A percentile compares a stretch with the other conserved stretches of the same genome.
Evolutionary conservation across 1,139 yeast genomes (phyloP).

Genomic region (Pichia sp.): DNA sequence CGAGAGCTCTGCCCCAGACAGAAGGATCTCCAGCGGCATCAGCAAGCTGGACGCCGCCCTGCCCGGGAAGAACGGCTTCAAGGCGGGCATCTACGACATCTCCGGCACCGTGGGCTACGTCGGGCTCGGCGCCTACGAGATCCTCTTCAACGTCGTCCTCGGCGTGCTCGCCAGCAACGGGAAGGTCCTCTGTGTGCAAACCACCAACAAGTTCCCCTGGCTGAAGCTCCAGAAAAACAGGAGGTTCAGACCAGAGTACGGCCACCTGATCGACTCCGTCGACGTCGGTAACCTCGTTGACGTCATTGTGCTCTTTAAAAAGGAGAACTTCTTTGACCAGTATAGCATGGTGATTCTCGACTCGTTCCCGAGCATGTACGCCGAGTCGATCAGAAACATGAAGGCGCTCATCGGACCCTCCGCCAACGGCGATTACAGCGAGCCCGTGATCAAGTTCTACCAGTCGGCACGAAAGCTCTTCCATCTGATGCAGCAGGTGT

Average conservation of each 20-base stretch:
- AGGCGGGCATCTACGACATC: slow-evolving; percentile 25
- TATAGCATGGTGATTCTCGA: slow-evolving; percentile 27
- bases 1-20: neutral
- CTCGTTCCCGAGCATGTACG: slow-evolving; percentile 25
- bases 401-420: neutral
- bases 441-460: slow-evolving; percentile 10
- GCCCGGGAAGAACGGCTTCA: slow-evolving; percentile 22
- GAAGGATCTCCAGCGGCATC: slow-evolving; percentile 5
- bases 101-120: slow-evolving; percentile 23
- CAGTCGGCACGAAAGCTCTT: slow-evolving; percentile 10
- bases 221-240: slow-evolving; percentile 17
- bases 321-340: slow-evolving; percentile 4
- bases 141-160: slow-evolving; percentile 20
- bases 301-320: slow-evolving; percentile 22
- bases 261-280: slow-evolving; percentile 14
- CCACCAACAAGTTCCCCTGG: slow-evolving; percentile 25
- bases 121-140: slow-evolving; percentile 26
- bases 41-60: slow-evolving; percentile 11
- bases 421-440: slow-evolving; percentile 1
- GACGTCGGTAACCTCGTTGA: slow-evolving; percentile 20
- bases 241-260: slow-evolving; percentile 3
- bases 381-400: neutral
- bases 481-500: slow-evolving; percentile 6
- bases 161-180: slow-evolving; percentile 7
- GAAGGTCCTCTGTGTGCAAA: slow-evolving; percentile 16